Conservation (phyloP, 2,329 filamentous ascomycete genomes). For the Fusarium ramigenum region DNA sequence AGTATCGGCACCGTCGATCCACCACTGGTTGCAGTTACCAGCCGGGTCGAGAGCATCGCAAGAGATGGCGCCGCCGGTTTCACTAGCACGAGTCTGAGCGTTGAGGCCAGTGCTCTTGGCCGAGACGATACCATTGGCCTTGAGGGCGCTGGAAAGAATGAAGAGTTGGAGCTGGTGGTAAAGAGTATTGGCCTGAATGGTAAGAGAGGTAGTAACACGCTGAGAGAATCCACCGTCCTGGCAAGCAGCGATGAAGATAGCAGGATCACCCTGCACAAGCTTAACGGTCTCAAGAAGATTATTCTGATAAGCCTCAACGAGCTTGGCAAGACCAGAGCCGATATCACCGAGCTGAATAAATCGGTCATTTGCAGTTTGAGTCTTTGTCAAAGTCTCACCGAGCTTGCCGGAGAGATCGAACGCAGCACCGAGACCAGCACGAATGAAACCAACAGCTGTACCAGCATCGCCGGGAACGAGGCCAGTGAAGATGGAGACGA, state of each 20-base stretch:
- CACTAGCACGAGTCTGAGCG: background rate
- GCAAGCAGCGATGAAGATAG: constrained; percentile 9
- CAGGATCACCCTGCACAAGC: constrained; percentile 4
- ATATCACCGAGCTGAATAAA: constrained; percentile 5
- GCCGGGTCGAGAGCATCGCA: background rate
- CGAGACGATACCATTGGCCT: constrained; percentile 6
- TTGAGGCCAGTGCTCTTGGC: constrained; percentile 3
- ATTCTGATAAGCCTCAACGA: constrained; percentile 9
- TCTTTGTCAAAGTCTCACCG: background rate
- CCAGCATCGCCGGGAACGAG: background rate
- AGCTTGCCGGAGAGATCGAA: constrained; percentile 15
- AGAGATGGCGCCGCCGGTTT: background rate
- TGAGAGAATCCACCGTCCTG: constrained; percentile 15
- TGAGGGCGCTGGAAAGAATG: constrained; percentile 7
- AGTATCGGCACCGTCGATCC: background rate
- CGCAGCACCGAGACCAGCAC: background rate
- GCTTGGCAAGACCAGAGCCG: background rate
- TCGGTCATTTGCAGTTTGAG: constrained; percentile 1
- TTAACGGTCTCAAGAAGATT: constrained; percentile 20
- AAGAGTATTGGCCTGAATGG: constrained; percentile 11
- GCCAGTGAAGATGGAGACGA: constrained; percentile 3
- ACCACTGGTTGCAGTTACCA: constrained; percentile 21
- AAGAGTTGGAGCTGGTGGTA: constrained; percentile 15
- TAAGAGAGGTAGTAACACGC: constrained; percentile 16
- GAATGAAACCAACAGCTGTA: background rate